phyloP scores from a whole-genome alignment of 148 eudicot genomes.

The Persicaria maculosa region DNA sequence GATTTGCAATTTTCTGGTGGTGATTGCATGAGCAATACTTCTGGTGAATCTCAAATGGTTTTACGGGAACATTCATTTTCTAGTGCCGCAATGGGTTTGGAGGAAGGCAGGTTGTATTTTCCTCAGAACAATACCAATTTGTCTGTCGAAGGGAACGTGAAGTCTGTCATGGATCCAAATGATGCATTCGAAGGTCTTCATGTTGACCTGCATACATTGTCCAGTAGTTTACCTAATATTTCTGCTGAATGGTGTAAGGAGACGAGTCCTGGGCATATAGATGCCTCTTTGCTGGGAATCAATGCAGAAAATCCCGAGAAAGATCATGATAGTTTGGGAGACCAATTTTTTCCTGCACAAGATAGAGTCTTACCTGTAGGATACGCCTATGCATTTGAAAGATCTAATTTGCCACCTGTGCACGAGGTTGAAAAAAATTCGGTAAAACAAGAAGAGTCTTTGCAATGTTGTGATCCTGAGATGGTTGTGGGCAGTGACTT shows the following conservation, averaged over 20 bases:
- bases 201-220: background rate
- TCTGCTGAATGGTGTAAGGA: slow-evolving; percentile 5
- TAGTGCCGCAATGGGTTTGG: slow-evolving; percentile 9
- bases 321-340: background rate
- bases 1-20: slow-evolving; percentile 4
- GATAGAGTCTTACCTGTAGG: slow-evolving; percentile 1
- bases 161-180: background rate
- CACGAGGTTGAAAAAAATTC: background rate
- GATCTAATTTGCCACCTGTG: slow-evolving; percentile 8
- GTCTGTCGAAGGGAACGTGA: background rate
- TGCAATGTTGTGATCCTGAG: slow-evolving; percentile 3
- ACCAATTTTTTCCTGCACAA: slow-evolving; percentile 10
- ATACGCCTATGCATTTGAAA: background rate
- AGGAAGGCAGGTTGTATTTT: background rate
- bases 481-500: slow-evolving; percentile 5
- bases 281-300: background rate
- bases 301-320: background rate
- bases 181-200: background rate
- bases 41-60: slow-evolving; percentile 8
- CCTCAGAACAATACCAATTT: background rate
- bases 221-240: background rate
- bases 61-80: slow-evolving; percentile 11
- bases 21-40: slow-evolving; percentile 5
- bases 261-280: slow-evolving; percentile 8
- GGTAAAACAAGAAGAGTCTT: background rate